A percentile compares a stretch with the other conserved stretches of the same genome.
Evolutionary conservation across 176 grass and related monocot genomes (phyloP).

Genomic region (Cenchrus purpureus): DNA sequence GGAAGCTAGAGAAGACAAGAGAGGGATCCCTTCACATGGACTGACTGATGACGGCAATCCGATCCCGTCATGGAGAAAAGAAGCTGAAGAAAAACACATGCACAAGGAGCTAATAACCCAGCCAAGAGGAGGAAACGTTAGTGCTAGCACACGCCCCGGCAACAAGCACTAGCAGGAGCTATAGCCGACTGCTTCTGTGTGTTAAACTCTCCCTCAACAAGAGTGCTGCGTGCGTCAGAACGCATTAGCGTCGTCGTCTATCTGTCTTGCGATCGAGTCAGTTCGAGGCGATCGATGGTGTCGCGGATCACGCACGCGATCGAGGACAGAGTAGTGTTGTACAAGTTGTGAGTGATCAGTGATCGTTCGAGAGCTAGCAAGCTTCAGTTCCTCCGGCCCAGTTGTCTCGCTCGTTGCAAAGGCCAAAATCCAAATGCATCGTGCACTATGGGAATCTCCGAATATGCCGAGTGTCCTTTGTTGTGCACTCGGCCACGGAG

Average conservation of each 20-base stretch:
- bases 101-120: neutral
- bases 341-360: neutral
- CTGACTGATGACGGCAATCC: neutral
- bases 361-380: too few relatives aligned
- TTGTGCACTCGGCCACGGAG: too few relatives aligned
- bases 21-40: neutral
- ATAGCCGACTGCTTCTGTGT: conserved; percentile 8
- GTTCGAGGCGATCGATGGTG: neutral
- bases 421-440: too few relatives aligned
- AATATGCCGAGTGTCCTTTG: too few relatives aligned
- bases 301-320: neutral
- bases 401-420: too few relatives aligned
- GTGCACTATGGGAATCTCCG: too few relatives aligned
- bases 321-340: neutral
- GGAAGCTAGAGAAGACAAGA: neutral
- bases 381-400: too few relatives aligned
- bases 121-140: conserved; percentile 11
- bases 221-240: conserved; percentile 44
- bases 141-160: conserved; percentile 17
- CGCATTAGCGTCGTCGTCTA: conserved; percentile 28
- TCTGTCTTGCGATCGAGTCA: neutral
- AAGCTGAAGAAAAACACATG: neutral
- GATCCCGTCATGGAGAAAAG: neutral
- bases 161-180: neutral
- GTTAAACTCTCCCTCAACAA: neutral